Percentiles rank a stretch among this genome's conserved stretches.
phyloP scores from a whole-genome alignment of 2,329 filamentous ascomycete genomes.

The Aspergillus neotritici region DNA sequence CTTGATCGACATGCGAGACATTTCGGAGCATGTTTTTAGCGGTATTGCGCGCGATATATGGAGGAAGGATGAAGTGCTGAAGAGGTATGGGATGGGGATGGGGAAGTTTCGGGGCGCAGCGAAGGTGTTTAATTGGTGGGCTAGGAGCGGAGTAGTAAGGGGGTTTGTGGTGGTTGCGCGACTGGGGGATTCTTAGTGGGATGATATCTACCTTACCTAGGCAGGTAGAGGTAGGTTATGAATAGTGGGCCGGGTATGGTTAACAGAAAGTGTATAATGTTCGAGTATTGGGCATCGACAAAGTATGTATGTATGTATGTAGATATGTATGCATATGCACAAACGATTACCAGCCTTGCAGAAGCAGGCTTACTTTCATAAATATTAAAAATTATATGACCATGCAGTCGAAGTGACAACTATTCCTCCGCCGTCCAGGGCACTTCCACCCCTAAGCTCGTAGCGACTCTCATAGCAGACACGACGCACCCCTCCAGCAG shows the following conservation, averaged over 20 bases:
- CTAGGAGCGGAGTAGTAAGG: constrained; percentile 30
- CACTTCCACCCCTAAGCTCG: constrained; percentile 46
- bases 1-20: constrained; percentile 44
- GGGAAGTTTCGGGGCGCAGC: constrained; percentile 32
- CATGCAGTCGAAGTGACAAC: neutral
- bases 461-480: constrained; percentile 53
- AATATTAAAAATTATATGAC: neutral
- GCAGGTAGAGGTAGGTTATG: too few relatives aligned
- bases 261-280: too few relatives aligned
- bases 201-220: too few relatives aligned
- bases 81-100: constrained; percentile 32
- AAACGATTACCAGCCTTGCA: too few relatives aligned
- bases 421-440: constrained; percentile 22
- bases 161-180: constrained; percentile 38
- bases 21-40: constrained; percentile 50
- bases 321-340: neutral
- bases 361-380: too few relatives aligned
- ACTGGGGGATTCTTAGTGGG: too few relatives aligned
- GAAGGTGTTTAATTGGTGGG: constrained; percentile 41
- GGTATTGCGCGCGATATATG: constrained; percentile 45
- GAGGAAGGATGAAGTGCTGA: constrained; percentile 30
- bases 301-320: neutral
- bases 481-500: constrained; percentile 56
- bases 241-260: too few relatives aligned
- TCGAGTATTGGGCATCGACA: too few relatives aligned